Conservation (phyloP, 345 rosid genomes). For the Citrus hindsii region DNA sequence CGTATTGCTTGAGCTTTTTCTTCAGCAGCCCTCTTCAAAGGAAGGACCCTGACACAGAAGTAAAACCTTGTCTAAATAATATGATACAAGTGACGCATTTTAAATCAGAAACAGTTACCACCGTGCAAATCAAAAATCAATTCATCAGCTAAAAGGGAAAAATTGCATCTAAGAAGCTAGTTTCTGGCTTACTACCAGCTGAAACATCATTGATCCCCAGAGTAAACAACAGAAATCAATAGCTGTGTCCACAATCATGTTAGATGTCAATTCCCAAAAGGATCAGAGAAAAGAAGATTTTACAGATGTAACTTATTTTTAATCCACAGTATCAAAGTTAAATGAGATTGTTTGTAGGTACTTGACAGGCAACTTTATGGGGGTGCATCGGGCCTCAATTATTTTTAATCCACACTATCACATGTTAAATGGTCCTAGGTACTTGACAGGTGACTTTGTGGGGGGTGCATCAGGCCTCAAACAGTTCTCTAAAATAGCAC, state of each 20-base stretch:
- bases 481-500: not conserved
- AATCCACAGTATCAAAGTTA: not conserved
- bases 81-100: not conserved
- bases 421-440: too few relatives aligned
- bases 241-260: conserved; percentile 16
- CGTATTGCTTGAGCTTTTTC: conserved; percentile 76
- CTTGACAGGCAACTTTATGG: not conserved
- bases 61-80: not conserved
- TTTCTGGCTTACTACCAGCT: conserved; percentile 30
- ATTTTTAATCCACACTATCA: too few relatives aligned
- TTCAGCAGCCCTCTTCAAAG: conserved; percentile 70
- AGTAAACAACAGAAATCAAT: conserved; percentile 20
- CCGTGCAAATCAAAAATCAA: conserved; percentile 19
- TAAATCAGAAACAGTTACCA: conserved; percentile 2
- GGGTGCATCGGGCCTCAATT: not conserved
- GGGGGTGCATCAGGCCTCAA: not conserved
- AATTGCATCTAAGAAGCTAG: conserved; percentile 23
- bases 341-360: not conserved
- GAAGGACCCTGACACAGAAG: conserved; percentile 55
- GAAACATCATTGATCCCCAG: conserved; percentile 30
- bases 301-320: not conserved
- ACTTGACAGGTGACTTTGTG: not conserved
- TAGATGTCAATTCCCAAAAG: conserved; percentile 13
- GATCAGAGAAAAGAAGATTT: not conserved
- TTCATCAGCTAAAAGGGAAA: conserved; percentile 25